phyloP scores from a whole-genome alignment of 208 protist genomes.

The Leishmania arabica region DNA sequence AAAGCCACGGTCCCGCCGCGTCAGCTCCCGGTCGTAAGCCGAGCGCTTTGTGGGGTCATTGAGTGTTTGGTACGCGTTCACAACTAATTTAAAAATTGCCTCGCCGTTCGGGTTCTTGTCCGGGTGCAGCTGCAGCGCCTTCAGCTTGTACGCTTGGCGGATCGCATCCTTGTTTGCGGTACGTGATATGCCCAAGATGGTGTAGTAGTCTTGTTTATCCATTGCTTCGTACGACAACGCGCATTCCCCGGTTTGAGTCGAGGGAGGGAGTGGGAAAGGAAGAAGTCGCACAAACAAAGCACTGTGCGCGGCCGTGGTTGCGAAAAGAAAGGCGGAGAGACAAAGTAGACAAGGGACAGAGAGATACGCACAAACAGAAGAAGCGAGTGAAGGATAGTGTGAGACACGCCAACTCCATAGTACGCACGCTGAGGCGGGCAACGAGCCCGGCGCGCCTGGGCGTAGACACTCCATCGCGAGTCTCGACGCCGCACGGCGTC shows the following conservation, averaged over 20 bases:
- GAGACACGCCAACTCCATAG: no score
- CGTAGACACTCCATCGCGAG: not conserved
- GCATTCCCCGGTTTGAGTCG: slow-evolving; percentile 6
- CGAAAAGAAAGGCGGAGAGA: not conserved
- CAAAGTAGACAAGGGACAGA: not conserved
- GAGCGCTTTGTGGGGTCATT: slow-evolving; percentile 67
- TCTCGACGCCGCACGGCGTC: not conserved
- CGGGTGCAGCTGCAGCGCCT: slow-evolving; percentile 83
- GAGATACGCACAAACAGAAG: not conserved
- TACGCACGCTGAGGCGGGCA: not conserved
- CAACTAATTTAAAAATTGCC: slow-evolving; percentile 75
- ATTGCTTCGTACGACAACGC: slow-evolving; percentile 24
- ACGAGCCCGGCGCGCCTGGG: not conserved
- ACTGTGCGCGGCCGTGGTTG: not conserved
- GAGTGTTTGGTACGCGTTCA: slow-evolving; percentile 84
- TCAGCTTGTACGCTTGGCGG: slow-evolving; percentile 82
- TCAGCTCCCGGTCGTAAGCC: slow-evolving; percentile 76
- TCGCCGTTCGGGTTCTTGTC: slow-evolving; percentile 92
- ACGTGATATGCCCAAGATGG: slow-evolving; percentile 68
- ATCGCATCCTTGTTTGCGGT: slow-evolving; percentile 80
- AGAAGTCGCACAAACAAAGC: slow-evolving; percentile 1
- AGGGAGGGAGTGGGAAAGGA: not conserved
- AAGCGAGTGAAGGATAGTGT: not conserved
- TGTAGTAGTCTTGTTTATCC: slow-evolving; percentile 75
- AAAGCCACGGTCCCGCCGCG: slow-evolving; percentile 45